Evolutionary conservation across 306 rosid species (phyloP), one percentile per base, ranked within the genome.

Genomic region (Adenanthera pavonina): DNA sequence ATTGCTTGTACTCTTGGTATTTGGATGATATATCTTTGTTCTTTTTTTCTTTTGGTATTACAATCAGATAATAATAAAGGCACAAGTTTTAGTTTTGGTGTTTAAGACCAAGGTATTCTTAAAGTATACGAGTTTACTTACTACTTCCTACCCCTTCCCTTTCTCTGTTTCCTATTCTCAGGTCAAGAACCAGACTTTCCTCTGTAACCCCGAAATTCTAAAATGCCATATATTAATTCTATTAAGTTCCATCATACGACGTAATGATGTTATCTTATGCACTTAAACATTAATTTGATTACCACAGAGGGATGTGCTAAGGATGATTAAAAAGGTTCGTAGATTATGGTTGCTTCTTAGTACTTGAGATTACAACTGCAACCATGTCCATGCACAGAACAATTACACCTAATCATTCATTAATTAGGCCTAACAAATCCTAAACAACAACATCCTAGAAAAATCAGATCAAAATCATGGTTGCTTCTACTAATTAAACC

Each of bases 401-500:
- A 61, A 33, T 61, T 13, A 61, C 40, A 61, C 46, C 56, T n/a
- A 40, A 75, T 47, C 8, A 6, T 56, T 25, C 30, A 25, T 25
- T 25, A 25, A 25, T 25, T 82, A 35, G 56, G 73, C 72, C 72
- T 78, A 20, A 20, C 64, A 74, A 56, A 49, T 65, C 51, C 35
- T 43, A 43, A 68, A 20, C 12, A 85, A 44, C 52, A 68, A 9
- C 51, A 47, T 77, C 52, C 83, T 52, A 66, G 30, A 34, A 47
- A 4, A 77, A 17, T 17, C 4, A 47, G 17, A 8, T 41, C 51
- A 61, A 2, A 47, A 8, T 78, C 54, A 66, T 59, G 72, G 77
- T 43, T 72, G 47, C 36, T 53, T 3, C 35, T 54, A 20, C 17
- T 66, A 81, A 19, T 84, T 75, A 86, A 60, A 89, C 92, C 88